These are phyloP conservation scores for Naganishia vaughanmartiniae DNA, from an alignment of 768 basidiomycete genomes.

Conservation along the genomic window DNA sequence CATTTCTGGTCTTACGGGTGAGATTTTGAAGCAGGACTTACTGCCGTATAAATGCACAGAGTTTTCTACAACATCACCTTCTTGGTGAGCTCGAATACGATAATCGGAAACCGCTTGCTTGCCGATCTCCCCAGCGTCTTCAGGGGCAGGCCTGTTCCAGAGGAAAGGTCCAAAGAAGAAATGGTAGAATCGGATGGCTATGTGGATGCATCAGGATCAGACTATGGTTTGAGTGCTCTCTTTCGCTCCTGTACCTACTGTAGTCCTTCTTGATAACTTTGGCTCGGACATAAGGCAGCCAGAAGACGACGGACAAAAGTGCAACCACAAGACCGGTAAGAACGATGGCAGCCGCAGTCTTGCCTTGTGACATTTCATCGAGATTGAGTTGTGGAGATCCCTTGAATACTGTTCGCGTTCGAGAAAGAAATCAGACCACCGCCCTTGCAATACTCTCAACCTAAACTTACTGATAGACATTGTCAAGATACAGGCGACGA, in stretches of 20 bases:
- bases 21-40: background rate
- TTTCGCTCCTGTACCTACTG: slow-evolving; percentile 34
- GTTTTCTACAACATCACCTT: slow-evolving; percentile 12
- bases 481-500: slow-evolving; percentile 52
- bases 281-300: slow-evolving; percentile 54
- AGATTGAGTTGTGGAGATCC: slow-evolving; percentile 54
- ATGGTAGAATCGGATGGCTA: slow-evolving; percentile 50
- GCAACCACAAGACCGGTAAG: slow-evolving; percentile 51
- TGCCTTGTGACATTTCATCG: slow-evolving; percentile 42
- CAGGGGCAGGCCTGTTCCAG: slow-evolving; percentile 51
- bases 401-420: slow-evolving; percentile 49
- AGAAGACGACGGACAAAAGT: slow-evolving; percentile 52
- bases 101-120: slow-evolving; percentile 50
- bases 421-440: background rate
- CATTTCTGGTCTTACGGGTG: no score
- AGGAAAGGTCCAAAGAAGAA: slow-evolving; percentile 55
- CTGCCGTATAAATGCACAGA: background rate
- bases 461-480: slow-evolving; percentile 49
- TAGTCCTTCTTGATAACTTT: slow-evolving; percentile 55
- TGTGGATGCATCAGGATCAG: background rate
- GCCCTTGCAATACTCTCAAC: background rate
- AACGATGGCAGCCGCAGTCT: slow-evolving; percentile 52
- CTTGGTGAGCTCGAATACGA: slow-evolving; percentile 32
- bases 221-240: background rate
- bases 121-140: slow-evolving; percentile 40